Evolutionary conservation across 78 protist genomes (phyloP), one percentile per base, ranked within the genome.

Genomic region (Cavenderia fasciculata): DNA sequence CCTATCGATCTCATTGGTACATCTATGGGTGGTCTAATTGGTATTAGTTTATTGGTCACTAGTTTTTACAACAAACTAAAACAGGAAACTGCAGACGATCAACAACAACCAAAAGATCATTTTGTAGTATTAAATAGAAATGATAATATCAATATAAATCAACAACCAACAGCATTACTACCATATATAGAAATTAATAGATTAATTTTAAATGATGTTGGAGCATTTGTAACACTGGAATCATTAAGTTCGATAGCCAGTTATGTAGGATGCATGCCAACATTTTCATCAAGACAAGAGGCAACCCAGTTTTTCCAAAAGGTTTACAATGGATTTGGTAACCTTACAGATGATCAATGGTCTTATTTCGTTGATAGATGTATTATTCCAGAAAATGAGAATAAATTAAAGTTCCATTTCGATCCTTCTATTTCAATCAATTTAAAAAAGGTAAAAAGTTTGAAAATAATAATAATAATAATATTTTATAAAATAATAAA

Each of bases 1-100:
- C 4, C 59, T 4, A 23, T 57, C 5, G 63, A 57, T 36, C 27
- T 23, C 27, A 27, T 57, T 5, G 63, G 63, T 25, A 57, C 63
- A 21, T 57, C 63, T 6, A 57, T 57, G 63, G 63, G 63, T 57
- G 63, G 63, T 21, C 33, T 57, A 16, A 57, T 57, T 25, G 63
- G 63, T 27, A 57, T 57, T 25, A 6, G n/a, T 27, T 7, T 36
- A 23, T 36, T 57, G 59, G 59, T 8, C 12, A 21, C 59, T n/a
- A n/a, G n/a, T n/a, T n/a, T n/a, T n/a, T n/a, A n/a, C n/a, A n/a
- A n/a, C n/a, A n/a, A n/a, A n/a, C n/a, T n/a, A n/a, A n/a, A n/a
- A n/a, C n/a, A n/a, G n/a, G n/a, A n/a, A n/a, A n/a, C n/a, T n/a
- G n/a, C n/a, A n/a, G n/a, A n/a, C n/a, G n/a, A n/a, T n/a, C n/a